Conservation (phyloP, 75 land plant species). For the Gnetum montanum region DNA sequence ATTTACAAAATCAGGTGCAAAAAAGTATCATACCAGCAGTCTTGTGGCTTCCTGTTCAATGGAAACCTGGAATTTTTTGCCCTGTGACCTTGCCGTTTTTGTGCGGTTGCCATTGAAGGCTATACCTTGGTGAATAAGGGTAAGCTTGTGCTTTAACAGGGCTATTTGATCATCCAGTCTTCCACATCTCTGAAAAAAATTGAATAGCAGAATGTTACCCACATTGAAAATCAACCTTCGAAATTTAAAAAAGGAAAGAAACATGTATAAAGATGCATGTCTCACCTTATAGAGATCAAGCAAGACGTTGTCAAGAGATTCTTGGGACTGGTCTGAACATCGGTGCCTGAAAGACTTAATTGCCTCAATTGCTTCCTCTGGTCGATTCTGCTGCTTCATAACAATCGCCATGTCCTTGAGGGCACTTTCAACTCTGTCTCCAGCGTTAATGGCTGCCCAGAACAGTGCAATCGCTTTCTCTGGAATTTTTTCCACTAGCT, state of each 20-base stretch:
- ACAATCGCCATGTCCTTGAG: conserved; percentile 99
- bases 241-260: neutral
- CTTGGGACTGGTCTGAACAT: conserved; percentile 94
- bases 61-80: conserved; percentile 92
- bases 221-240: too few relatives aligned
- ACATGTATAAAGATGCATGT: neutral
- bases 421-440: conserved; percentile 94
- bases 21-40: conserved; percentile 45
- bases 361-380: conserved; percentile 96
- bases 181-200: conserved; percentile 61
- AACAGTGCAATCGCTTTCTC: conserved; percentile 84
- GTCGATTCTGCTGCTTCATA: conserved; percentile 95
- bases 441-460: conserved; percentile 97
- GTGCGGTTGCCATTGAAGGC: conserved; percentile 97
- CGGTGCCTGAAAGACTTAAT: conserved; percentile 87
- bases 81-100: conserved; percentile 91
- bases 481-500: conserved; percentile 97
- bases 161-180: conserved; percentile 88
- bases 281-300: conserved; percentile 89
- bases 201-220: too few relatives aligned
- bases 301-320: conserved; percentile 89
- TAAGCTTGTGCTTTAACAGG: conserved; percentile 68
- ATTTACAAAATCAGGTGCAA: neutral
- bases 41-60: conserved; percentile 89
- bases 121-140: conserved; percentile 76